Conservation (phyloP, 371 early-diverging fungal genomes). For the Nematocida sp. region DNA sequence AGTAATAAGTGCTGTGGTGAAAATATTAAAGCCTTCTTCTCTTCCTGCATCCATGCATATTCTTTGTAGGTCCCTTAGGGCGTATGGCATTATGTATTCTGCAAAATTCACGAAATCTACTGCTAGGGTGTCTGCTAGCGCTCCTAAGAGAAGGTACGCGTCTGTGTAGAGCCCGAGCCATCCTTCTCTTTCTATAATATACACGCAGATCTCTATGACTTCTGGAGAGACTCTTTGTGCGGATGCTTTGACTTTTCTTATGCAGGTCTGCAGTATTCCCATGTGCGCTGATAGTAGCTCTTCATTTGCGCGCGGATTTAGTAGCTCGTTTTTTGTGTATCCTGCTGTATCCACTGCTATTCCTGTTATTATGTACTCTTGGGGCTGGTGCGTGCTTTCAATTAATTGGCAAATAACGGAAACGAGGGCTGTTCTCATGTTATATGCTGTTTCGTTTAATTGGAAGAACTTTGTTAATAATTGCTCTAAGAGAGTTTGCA, state of each 20-base stretch:
- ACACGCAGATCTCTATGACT: constrained; percentile 42
- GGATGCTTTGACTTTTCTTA: neutral
- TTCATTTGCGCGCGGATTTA: constrained; percentile 48
- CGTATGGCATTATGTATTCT: constrained; percentile 45
- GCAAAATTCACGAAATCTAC: constrained; percentile 48
- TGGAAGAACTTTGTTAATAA: constrained; percentile 35
- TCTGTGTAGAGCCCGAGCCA: constrained; percentile 54
- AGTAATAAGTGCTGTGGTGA: constrained; percentile 54
- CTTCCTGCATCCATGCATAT: neutral
- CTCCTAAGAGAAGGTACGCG: constrained; percentile 58
- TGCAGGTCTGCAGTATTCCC: constrained; percentile 53
- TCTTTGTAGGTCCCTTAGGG: constrained; percentile 52
- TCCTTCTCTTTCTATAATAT: constrained; percentile 29
- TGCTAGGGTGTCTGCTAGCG: constrained; percentile 25
- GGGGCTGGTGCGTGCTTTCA: neutral
- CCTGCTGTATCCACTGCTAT: constrained; percentile 34
- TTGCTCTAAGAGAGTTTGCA: neutral
- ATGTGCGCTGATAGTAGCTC: constrained; percentile 60
- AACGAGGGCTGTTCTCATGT: constrained; percentile 56
- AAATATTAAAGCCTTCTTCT: constrained; percentile 35
- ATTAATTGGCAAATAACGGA: constrained; percentile 55
- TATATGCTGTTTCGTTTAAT: constrained; percentile 46
- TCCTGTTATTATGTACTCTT: constrained; percentile 32
- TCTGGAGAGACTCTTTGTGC: constrained; percentile 3
- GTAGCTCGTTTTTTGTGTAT: constrained; percentile 47